Percentiles rank a stretch among this genome's conserved stretches.
Conservation (phyloP, 179 eudicot species). For the Spinacia oleracea region DNA sequence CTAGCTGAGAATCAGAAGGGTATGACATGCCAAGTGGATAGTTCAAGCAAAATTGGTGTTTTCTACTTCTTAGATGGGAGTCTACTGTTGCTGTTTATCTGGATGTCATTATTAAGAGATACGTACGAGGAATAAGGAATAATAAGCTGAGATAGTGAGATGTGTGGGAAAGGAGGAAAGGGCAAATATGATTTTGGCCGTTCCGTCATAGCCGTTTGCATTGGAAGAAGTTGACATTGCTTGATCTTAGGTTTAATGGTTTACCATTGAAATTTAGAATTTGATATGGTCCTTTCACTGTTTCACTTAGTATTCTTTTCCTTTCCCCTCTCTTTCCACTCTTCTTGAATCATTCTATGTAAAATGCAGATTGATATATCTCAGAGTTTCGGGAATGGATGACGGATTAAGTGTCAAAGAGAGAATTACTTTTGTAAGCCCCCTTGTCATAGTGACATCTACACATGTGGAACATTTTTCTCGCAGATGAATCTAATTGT, state of each 20-base stretch:
- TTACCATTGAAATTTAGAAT: slow-evolving; percentile 1
- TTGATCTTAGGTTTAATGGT: not conserved
- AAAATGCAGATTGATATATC: slow-evolving; percentile 74
- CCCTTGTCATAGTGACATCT: not conserved
- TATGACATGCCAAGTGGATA: slow-evolving; percentile 9
- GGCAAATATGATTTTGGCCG: not conserved
- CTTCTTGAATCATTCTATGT: not conserved
- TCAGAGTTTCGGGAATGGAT: slow-evolving; percentile 89
- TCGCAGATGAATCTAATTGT: not conserved
- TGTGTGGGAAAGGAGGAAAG: not conserved
- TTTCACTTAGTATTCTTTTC: slow-evolving; percentile 9
- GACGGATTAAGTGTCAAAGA: slow-evolving; percentile 85
- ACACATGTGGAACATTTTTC: slow-evolving; percentile 4
- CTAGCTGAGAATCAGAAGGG: slow-evolving; percentile 6
- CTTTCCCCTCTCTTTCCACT: not conserved
- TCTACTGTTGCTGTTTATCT: slow-evolving; percentile 4
- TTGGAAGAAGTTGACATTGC: not conserved
- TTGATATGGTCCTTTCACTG: slow-evolving; percentile 9
- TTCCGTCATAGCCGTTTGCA: not conserved
- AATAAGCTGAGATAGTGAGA: slow-evolving; percentile 2
- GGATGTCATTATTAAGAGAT: not conserved
- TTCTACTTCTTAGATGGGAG: slow-evolving; percentile 4
- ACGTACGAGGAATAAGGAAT: not conserved
- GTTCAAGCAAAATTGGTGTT: not conserved
- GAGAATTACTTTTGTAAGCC: slow-evolving; percentile 72